phyloP scores from a whole-genome alignment of 1,139 yeast genomes.

The Pichia inconspicua region DNA sequence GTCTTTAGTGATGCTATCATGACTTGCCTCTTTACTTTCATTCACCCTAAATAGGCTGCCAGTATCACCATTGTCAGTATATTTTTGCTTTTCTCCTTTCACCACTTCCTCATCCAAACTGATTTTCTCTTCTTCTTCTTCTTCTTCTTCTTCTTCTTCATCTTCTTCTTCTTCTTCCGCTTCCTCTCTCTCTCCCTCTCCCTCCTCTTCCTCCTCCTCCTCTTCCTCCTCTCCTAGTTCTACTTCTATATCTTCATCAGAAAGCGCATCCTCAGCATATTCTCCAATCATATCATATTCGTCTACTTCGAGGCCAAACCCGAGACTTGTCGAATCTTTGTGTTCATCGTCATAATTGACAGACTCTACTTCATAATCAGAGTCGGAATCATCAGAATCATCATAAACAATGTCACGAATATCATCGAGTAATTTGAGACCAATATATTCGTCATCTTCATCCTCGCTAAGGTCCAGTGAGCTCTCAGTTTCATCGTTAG shows the following conservation, averaged over 20 bases:
- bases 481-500: not conserved
- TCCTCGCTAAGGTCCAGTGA: not conserved
- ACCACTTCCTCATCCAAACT: not conserved
- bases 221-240: not conserved
- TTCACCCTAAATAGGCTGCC: no score
- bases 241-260: not conserved
- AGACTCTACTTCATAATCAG: not conserved
- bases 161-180: not conserved
- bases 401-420: not conserved
- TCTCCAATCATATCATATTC: no score
- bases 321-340: not conserved
- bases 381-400: not conserved
- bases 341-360: not conserved
- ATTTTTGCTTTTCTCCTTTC: not conserved
- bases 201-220: not conserved
- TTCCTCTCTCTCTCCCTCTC: no score
- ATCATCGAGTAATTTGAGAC: not conserved
- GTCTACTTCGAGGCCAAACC: no score
- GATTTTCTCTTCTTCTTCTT: not conserved
- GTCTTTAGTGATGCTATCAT: no score
- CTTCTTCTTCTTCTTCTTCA: not conserved
- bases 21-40: no score
- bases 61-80: no score
- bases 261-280: not conserved
- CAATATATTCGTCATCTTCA: not conserved